Conservation (phyloP, 768 basidiomycete genomes). For the Leccinum imitatum region DNA sequence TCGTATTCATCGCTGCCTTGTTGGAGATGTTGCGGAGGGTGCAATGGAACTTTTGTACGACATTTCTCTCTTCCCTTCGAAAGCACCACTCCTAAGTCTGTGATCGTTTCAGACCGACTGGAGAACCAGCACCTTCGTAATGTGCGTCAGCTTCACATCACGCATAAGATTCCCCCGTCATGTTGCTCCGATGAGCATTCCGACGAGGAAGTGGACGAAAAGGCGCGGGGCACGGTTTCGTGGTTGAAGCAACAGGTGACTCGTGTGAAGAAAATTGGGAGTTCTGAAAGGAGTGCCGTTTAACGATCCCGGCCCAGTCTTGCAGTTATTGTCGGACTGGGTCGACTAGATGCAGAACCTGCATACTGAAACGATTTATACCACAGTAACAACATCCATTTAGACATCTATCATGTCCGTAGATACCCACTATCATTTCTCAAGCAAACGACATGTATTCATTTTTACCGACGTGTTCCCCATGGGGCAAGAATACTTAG, state of each 20-base stretch:
- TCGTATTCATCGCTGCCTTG: slow-evolving; percentile 65
- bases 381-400: background rate
- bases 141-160: slow-evolving; percentile 90
- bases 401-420: background rate
- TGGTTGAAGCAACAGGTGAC: background rate
- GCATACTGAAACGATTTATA: background rate
- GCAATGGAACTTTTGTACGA: slow-evolving; percentile 93
- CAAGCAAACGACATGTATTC: background rate
- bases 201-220: background rate
- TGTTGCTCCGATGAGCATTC: slow-evolving; percentile 36
- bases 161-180: slow-evolving; percentile 80
- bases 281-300: background rate
- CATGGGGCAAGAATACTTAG: background rate
- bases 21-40: slow-evolving; percentile 77
- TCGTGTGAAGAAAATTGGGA: background rate
- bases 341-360: background rate
- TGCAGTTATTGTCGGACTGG: background rate
- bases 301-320: background rate
- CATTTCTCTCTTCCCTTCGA: background rate
- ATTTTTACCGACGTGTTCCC: background rate
- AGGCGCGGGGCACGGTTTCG: background rate
- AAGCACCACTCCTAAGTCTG: background rate
- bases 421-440: background rate
- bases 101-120: slow-evolving; percentile 54
- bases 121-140: slow-evolving; percentile 96